Evolutionary conservation across 2,329 filamentous ascomycete genomes (phyloP).

Genomic region (Grosmannia penicillata): DNA sequence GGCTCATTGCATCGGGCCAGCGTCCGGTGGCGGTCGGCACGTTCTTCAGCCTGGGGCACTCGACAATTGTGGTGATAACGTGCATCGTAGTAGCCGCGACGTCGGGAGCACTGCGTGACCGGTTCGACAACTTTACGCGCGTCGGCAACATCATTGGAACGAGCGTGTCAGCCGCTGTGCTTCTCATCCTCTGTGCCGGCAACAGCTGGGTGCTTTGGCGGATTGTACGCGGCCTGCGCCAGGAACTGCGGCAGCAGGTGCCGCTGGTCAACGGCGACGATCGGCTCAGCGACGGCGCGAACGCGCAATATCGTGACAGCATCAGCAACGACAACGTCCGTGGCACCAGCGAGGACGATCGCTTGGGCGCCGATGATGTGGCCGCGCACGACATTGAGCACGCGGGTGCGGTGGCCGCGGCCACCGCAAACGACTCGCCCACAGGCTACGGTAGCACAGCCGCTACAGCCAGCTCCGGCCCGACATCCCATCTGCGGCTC

Average conservation of each 20-base stretch:
- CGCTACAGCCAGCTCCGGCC: conserved; percentile 1
- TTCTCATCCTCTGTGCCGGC: conserved; percentile 68
- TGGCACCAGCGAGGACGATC: conserved; percentile 3
- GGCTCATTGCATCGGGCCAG: conserved; percentile 73
- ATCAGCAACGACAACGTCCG: conserved; percentile 14
- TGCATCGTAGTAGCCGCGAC: conserved; percentile 88
- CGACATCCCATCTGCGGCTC: conserved; percentile 43
- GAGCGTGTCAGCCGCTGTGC: conserved; percentile 67
- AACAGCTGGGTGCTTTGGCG: conserved; percentile 78
- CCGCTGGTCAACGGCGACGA: conserved; percentile 13
- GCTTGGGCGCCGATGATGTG: conserved; percentile 4
- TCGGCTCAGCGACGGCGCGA: conserved; percentile 13
- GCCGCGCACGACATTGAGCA: conserved; percentile 5
- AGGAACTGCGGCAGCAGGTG: conserved; percentile 34
- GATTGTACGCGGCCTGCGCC: conserved; percentile 53
- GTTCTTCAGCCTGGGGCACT: conserved; percentile 88
- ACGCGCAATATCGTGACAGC: conserved; percentile 14
- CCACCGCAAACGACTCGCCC: conserved; percentile 3
- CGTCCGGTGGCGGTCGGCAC: conserved; percentile 84
- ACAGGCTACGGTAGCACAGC: neutral
- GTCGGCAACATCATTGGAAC: conserved; percentile 85
- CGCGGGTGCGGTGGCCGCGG: conserved; percentile 1
- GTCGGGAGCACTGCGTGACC: conserved; percentile 63
- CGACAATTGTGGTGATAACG: conserved; percentile 81
- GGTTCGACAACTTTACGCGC: conserved; percentile 65